Conservation (phyloP, 192 early-diverging fungal species). For the Backusella liffmaniae region DNA sequence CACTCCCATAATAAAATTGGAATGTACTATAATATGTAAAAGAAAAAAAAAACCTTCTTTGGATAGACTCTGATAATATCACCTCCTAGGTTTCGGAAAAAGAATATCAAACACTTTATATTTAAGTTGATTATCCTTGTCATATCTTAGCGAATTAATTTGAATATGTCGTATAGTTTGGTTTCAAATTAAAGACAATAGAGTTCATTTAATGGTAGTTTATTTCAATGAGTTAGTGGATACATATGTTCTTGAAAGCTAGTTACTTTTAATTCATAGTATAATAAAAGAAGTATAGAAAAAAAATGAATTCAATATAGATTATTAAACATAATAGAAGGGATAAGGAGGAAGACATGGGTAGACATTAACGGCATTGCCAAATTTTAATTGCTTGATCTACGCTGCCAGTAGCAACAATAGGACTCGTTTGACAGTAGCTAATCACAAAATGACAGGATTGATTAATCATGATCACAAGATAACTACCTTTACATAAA, state of each 20-base stretch:
- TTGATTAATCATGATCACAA: neutral
- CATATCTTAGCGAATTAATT: neutral
- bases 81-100: neutral
- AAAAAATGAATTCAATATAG: constrained; percentile 15
- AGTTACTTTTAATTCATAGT: constrained; percentile 5
- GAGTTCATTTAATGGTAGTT: neutral
- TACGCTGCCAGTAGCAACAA: constrained; percentile 87
- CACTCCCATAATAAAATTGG: neutral
- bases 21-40: neutral
- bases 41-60: neutral
- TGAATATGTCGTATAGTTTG: neutral
- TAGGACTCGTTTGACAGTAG: constrained; percentile 53
- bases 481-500: neutral
- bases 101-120: neutral
- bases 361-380: constrained; percentile 54
- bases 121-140: neutral
- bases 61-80: neutral
- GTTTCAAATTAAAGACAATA: neutral
- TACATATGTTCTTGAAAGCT: neutral
- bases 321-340: constrained; percentile 15
- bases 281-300: constrained; percentile 5
- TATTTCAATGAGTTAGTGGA: neutral
- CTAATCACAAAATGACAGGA: constrained; percentile 12
- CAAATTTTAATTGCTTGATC: constrained; percentile 76
- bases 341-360: neutral